A percentile compares a stretch with the other conserved stretches of the same genome.
Evolutionary conservation across 495 filamentous ascomycete species (phyloP).

Genomic region (Trichocladium uniseriatum): DNA sequence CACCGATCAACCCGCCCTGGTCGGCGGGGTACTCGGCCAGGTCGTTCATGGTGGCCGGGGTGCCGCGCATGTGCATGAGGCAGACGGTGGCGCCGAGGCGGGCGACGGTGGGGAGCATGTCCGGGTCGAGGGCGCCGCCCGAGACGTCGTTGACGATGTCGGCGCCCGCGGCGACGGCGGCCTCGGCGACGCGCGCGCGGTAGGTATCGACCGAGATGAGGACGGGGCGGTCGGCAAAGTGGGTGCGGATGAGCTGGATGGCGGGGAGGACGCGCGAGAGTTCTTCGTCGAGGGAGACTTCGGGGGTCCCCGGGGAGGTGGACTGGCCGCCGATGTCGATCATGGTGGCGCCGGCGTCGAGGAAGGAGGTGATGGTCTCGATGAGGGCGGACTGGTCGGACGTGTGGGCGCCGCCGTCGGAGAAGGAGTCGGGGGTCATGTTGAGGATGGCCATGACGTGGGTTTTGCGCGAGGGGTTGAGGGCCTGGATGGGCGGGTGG

Average conservation of each 20-base stretch:
- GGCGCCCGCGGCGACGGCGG: conserved; percentile 72
- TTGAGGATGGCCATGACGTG: conserved; percentile 92
- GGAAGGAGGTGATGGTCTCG: conserved; percentile 46
- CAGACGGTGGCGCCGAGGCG: conserved; percentile 70
- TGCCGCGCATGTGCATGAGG: conserved; percentile 94
- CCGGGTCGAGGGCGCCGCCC: conserved; percentile 64
- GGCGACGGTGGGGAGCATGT: conserved; percentile 78
- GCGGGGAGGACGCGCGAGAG: conserved; percentile 66
- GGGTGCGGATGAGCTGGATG: conserved; percentile 56
- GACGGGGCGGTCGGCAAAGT: conserved; percentile 50
- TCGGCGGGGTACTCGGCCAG: conserved; percentile 56
- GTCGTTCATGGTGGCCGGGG: conserved; percentile 69
- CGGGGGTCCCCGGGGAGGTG: conserved; percentile 62
- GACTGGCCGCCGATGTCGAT: conserved; percentile 93
- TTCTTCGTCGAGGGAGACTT: conserved; percentile 64
- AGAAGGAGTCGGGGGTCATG: conserved; percentile 94
- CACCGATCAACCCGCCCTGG: conserved; percentile 54
- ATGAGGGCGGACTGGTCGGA: conserved; percentile 18
- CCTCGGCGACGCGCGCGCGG: conserved; percentile 72
- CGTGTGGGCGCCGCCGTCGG: conserved; percentile 67
- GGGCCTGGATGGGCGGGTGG: conserved; percentile 52
- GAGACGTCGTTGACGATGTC: conserved; percentile 95
- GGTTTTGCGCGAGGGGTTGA: conserved; percentile 56
- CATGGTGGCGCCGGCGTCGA: conserved; percentile 63
- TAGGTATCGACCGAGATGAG: conserved; percentile 89